Evolutionary conservation across 164 flowering plant species (phyloP).

Genomic region (Litsea cubeba): DNA sequence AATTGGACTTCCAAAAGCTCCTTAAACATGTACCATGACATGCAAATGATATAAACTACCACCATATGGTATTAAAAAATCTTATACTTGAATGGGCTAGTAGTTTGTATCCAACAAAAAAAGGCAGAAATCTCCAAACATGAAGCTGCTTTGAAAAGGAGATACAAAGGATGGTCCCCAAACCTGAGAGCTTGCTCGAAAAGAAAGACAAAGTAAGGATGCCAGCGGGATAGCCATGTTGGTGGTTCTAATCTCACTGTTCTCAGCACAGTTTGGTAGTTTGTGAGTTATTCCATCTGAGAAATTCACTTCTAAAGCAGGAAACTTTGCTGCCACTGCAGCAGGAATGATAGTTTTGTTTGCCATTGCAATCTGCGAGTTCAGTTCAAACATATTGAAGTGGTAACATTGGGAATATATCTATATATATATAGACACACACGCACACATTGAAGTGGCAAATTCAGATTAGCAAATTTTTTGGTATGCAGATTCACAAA

Average conservation of each 20-base stretch:
- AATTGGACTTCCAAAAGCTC: not conserved
- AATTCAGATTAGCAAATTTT: no score
- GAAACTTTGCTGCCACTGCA: conserved; percentile 68
- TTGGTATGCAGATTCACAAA: not conserved
- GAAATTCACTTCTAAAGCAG: conserved; percentile 50
- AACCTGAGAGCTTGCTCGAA: conserved; percentile 91
- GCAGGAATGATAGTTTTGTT: conserved; percentile 71
- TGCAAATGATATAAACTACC: not conserved
- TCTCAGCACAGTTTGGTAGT: conserved; percentile 47
- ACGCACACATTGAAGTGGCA: no score
- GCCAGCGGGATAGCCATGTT: conserved; percentile 32
- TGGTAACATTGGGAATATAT: no score
- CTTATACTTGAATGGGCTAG: no score
- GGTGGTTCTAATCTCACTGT: conserved; percentile 20
- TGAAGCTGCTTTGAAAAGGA: not conserved
- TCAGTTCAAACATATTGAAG: not conserved
- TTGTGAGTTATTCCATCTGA: conserved; percentile 54
- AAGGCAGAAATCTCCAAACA: not conserved
- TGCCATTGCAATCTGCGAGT: conserved; percentile 63
- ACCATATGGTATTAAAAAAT: not conserved
- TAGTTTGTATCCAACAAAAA: not conserved
- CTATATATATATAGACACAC: no score
- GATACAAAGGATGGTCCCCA: not conserved
- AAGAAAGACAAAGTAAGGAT: conserved; percentile 79
- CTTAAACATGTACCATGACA: not conserved